phyloP scores from a whole-genome alignment of 2,329 filamentous ascomycete species.

The Colletotrichum neosansevieriae region DNA sequence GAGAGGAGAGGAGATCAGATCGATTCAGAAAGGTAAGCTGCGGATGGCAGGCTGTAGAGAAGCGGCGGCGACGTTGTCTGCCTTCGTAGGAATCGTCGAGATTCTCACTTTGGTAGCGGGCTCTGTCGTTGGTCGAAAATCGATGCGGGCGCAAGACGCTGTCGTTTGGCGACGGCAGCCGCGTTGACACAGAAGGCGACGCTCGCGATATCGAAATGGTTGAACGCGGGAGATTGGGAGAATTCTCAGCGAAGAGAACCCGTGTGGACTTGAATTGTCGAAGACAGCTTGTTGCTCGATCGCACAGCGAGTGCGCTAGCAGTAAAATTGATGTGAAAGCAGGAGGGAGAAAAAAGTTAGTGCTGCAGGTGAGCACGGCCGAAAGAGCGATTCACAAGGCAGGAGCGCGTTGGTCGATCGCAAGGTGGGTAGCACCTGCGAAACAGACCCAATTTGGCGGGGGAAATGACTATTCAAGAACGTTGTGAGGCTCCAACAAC shows the following conservation, averaged over 20 bases:
- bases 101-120: not conserved
- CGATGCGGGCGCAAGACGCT: slow-evolving; percentile 4
- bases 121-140: not conserved
- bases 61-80: not conserved
- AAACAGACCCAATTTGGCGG: slow-evolving; percentile 7
- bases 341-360: slow-evolving; percentile 26
- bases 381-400: slow-evolving; percentile 25
- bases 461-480: not conserved
- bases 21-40: not conserved
- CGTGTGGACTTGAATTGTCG: slow-evolving; percentile 7
- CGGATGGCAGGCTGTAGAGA: not conserved
- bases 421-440: slow-evolving; percentile 16
- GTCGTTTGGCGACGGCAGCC: not conserved
- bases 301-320: slow-evolving; percentile 13
- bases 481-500: slow-evolving; percentile 12
- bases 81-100: not conserved
- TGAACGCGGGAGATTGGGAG: slow-evolving; percentile 11
- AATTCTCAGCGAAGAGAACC: slow-evolving; percentile 2
- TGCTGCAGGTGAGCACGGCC: slow-evolving; percentile 30
- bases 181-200: not conserved
- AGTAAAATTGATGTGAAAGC: not conserved
- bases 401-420: slow-evolving; percentile 14
- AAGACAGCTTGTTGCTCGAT: slow-evolving; percentile 13
- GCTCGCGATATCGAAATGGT: not conserved
- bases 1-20: not conserved